These are phyloP conservation scores for Trichosanthes cucumerina DNA, from an alignment of 306 rosid species.

Conservation along the genomic window DNA sequence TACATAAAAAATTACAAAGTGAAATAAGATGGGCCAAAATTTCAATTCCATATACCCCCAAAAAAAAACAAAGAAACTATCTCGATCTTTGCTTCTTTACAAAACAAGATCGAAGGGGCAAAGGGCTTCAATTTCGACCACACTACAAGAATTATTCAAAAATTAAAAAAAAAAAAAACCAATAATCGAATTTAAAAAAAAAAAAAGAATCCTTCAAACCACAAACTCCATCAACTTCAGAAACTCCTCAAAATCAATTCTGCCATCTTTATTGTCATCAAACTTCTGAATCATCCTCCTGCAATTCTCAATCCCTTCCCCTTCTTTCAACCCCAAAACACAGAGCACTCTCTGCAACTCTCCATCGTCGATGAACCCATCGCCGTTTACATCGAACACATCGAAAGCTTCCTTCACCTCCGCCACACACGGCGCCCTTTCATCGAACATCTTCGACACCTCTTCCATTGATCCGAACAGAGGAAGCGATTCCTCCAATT, in stretches of 20 bases:
- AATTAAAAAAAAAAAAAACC: neutral
- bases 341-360: conserved; percentile 25
- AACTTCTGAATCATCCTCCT: conserved; percentile 23
- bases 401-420: conserved; percentile 30
- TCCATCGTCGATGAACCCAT: conserved; percentile 28
- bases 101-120: neutral
- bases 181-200: neutral
- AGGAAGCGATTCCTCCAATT: conserved; percentile 1
- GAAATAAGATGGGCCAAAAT: neutral
- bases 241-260: conserved; percentile 29
- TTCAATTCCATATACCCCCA: neutral
- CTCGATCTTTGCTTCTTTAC: neutral
- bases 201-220: neutral
- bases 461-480: conserved; percentile 2
- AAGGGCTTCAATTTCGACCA: neutral
- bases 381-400: conserved; percentile 33
- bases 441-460: conserved; percentile 7
- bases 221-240: conserved; percentile 16
- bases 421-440: conserved; percentile 16
- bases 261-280: conserved; percentile 25
- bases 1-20: too few relatives aligned
- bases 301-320: conserved; percentile 13
- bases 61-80: neutral
- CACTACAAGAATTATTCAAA: neutral
- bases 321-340: conserved; percentile 23